phyloP scores from a whole-genome alignment of 139 green algal genomes.

The Chlorella ohadii region DNA sequence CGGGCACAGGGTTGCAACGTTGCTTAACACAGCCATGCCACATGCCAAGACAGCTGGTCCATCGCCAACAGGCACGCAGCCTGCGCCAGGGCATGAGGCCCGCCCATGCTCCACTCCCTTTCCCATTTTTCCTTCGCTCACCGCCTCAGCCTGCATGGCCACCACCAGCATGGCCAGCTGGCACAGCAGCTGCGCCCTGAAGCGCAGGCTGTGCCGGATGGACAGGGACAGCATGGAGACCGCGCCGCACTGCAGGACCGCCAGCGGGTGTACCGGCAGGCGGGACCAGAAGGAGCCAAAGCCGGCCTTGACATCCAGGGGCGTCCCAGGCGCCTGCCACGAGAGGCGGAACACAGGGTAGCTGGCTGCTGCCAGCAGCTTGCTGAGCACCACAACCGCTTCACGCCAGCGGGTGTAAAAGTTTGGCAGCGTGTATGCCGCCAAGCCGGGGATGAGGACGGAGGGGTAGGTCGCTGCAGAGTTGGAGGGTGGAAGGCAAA shows the following conservation, averaged over 20 bases:
- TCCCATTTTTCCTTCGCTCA: background rate
- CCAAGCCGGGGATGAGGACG: background rate
- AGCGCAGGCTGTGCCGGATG: background rate
- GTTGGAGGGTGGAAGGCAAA: too few species aligned
- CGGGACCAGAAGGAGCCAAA: background rate
- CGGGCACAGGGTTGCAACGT: too few species aligned
- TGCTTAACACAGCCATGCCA: background rate
- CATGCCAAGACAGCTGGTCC: background rate
- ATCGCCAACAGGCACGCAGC: too few species aligned
- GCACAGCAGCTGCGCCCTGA: background rate
- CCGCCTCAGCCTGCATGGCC: background rate
- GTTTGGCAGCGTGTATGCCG: background rate
- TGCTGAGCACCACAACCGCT: background rate
- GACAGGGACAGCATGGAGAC: background rate
- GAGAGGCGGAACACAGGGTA: background rate
- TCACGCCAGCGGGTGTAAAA: background rate
- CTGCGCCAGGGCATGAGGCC: too few species aligned
- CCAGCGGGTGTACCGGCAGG: slow-evolving; percentile 2
- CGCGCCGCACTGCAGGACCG: background rate
- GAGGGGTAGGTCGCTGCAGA: background rate
- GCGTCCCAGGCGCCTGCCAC: background rate
- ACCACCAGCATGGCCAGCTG: background rate
- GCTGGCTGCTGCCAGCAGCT: background rate
- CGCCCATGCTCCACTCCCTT: background rate
- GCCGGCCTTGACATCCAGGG: background rate